Base-by-base conservation (phyloP, 345 rosid species). In the Eucalyptus leucophloia region DNA sequence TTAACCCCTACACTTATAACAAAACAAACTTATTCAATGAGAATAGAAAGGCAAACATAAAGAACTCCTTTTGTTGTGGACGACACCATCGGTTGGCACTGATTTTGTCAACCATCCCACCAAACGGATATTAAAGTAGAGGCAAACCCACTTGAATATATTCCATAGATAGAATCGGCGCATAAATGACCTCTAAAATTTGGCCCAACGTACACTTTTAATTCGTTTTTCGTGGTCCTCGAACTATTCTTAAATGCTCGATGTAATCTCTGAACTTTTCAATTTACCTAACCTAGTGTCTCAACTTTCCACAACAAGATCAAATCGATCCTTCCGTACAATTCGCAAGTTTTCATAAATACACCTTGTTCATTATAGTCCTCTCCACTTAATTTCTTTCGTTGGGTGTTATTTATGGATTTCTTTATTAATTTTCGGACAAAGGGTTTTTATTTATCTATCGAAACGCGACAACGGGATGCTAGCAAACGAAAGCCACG, bases 221-320 rank as follows among this genome's bases (percentile, higher is more conserved):
- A 69, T 32, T 8, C 5, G 3, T 19, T 72, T 40, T 6, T 2
- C 2, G 1, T 1, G 9, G 2, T 6, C 15, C 15, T 7, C 2
- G 0, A 77, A 40, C 5, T 10, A 9, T 21, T 34, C 7, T 69
- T 10, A 21, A 34, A 9, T 34, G 81, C 81, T 69, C 2, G 1
- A 18, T 69, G 1, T 19, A 34, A 3, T 19, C 0, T 40, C 4
- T 5, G 2, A 69, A 69, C 11, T 69, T 9, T 32, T 34, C 3
- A 19, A 40, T 40, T 11, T 12, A 12, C 7, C 23, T 12, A 5
- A 37, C 0, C 4, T 4, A 21, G 3, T 4, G 5, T 7, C 15
- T 72, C 28, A 9, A 37, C 13, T 72, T 19, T 72, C 7, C 45
- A 37, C 15, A 1, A 0, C 28, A 37, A 40, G 3, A 6, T 77